Evolutionary conservation across 768 basidiomycete species (phyloP).

Genomic region (Xerocomus potaroensis): DNA sequence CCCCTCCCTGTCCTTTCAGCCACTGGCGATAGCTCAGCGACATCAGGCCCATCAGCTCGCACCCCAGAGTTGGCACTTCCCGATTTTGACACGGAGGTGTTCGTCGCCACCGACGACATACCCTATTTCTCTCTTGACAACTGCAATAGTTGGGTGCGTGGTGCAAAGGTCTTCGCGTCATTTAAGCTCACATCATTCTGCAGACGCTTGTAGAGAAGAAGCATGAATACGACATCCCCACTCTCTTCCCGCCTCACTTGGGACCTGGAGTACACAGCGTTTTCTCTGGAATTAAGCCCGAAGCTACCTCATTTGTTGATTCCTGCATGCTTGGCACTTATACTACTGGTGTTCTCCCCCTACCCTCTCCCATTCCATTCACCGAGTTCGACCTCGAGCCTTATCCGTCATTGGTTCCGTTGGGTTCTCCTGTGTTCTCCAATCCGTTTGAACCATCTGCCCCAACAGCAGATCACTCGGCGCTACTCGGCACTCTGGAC

Average conservation of each 20-base stretch:
- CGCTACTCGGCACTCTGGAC: constrained; percentile 22
- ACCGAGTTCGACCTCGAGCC: constrained; percentile 11
- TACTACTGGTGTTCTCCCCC: background rate
- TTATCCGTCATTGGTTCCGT: constrained; percentile 7
- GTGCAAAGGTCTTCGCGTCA: background rate
- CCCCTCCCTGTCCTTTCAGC: background rate
- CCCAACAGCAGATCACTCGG: constrained; percentile 2
- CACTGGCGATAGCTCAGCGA: constrained; percentile 2
- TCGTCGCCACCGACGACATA: constrained; percentile 35
- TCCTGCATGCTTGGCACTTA: constrained; percentile 23
- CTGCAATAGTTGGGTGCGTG: constrained; percentile 18
- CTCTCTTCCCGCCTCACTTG: constrained; percentile 20
- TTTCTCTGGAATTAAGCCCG: constrained; percentile 31
- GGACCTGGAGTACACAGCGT: constrained; percentile 17
- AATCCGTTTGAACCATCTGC: constrained; percentile 25
- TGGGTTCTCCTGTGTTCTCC: constrained; percentile 28
- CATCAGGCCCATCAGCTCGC: background rate
- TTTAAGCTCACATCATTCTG: constrained; percentile 7
- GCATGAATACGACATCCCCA: background rate
- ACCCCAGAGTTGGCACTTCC: constrained; percentile 22
- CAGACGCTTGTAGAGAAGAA: constrained; percentile 5
- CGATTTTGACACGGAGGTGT: constrained; percentile 11
- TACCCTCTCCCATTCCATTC: constrained; percentile 7
- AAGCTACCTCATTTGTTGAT: constrained; percentile 25
- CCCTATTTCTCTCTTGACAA: constrained; percentile 31